Conservation (phyloP, 352 stramenopile genomes). For the Globisporangium mamillatum region DNA sequence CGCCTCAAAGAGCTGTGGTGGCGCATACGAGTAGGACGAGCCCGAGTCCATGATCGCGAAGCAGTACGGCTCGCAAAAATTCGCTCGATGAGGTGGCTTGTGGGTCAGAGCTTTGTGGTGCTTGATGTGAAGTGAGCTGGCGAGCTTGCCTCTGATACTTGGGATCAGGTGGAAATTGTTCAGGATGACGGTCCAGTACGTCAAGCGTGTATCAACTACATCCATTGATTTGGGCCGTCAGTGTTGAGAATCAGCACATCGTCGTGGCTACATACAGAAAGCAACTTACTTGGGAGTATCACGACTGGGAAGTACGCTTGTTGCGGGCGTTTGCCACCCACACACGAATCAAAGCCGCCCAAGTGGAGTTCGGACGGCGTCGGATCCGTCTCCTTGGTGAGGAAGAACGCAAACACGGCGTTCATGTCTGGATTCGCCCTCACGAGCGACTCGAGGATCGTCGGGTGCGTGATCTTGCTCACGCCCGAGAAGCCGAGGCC, state of each 20-base stretch:
- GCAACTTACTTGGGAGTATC: slow-evolving; percentile 24
- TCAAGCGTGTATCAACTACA: slow-evolving; percentile 25
- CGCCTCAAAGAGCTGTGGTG: slow-evolving; percentile 34
- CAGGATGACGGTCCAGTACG: slow-evolving; percentile 55
- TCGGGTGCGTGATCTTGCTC: slow-evolving; percentile 44
- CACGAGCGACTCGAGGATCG: slow-evolving; percentile 34
- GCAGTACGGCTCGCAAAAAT: slow-evolving; percentile 39
- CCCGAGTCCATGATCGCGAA: slow-evolving; percentile 61
- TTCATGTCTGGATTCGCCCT: slow-evolving; percentile 26
- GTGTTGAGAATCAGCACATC: background rate
- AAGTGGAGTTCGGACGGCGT: slow-evolving; percentile 44
- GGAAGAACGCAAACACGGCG: slow-evolving; percentile 44
- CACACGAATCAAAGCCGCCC: slow-evolving; percentile 40
- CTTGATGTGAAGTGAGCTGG: background rate
- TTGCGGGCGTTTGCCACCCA: slow-evolving; percentile 26
- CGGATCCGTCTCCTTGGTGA: slow-evolving; percentile 28
- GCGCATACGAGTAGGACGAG: slow-evolving; percentile 45
- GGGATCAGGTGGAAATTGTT: slow-evolving; percentile 30
- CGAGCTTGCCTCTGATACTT: slow-evolving; percentile 1
- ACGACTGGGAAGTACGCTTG: slow-evolving; percentile 47
- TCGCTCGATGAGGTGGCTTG: background rate
- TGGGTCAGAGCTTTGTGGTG: background rate
- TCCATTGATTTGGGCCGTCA: background rate
- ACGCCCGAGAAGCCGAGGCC: slow-evolving; percentile 52
- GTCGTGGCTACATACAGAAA: background rate